Percentiles rank a stretch among this genome's conserved stretches.
These are phyloP conservation scores for Prunus yedoensis DNA, from an alignment of 331 rosid species.

Conservation along the genomic window DNA sequence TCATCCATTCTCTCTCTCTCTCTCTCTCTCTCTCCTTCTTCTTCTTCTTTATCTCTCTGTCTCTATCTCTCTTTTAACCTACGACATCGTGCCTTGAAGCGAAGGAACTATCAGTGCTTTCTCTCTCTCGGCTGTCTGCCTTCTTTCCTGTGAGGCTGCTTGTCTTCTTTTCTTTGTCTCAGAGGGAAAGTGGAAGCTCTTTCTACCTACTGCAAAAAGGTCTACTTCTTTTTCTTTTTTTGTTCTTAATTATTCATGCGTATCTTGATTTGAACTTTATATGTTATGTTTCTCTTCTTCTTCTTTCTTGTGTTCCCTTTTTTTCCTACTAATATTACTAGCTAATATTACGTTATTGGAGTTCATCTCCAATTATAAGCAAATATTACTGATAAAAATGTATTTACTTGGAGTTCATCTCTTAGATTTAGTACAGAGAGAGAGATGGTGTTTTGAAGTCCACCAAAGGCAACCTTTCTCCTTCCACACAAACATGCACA, in stretches of 20 bases:
- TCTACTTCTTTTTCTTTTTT: constrained; percentile 39
- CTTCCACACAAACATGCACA: no score
- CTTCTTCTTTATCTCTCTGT: background rate
- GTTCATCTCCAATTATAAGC: background rate
- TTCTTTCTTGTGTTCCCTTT: background rate
- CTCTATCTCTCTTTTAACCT: constrained; percentile 42
- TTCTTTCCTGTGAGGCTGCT: constrained; percentile 30
- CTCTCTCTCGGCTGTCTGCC: constrained; percentile 29
- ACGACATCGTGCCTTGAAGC: constrained; percentile 91
- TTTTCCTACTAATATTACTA: no score
- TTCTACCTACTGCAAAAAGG: constrained; percentile 23
- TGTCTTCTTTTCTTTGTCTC: constrained; percentile 57
- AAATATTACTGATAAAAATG: background rate
- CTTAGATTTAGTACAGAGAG: no score
- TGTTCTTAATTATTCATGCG: background rate
- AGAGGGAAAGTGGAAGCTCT: constrained; percentile 13
- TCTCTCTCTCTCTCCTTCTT: constrained; percentile 18
- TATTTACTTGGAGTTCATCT: background rate
- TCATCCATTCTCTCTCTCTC: constrained; percentile 51
- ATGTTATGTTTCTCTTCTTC: background rate
- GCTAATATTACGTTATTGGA: no score
- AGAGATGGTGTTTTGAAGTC: no score
- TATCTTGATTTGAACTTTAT: background rate
- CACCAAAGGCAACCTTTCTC: no score
- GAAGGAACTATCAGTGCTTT: constrained; percentile 46